Percentiles rank a stretch among this genome's conserved stretches.
phyloP scores from a whole-genome alignment of 1,139 yeast species.

The Magnusiomyces magnusii region DNA sequence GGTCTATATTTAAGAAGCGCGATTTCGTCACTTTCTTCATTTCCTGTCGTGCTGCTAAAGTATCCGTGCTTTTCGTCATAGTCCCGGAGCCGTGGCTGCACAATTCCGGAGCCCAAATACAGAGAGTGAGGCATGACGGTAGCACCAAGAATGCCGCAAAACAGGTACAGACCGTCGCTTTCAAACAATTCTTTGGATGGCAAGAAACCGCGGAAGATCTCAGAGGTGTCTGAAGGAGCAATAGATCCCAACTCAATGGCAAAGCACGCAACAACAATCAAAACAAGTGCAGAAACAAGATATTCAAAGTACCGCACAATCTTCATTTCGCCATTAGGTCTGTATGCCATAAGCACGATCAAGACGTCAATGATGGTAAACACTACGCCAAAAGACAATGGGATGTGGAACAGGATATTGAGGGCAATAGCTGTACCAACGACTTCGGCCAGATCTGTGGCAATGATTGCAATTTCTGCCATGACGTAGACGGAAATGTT shows the following conservation, averaged over 20 bases:
- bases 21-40: slow-evolving; percentile 30
- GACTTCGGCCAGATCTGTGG: slow-evolving; percentile 83
- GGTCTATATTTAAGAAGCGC: slow-evolving; percentile 37
- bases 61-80: slow-evolving; percentile 39
- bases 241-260: slow-evolving; percentile 54
- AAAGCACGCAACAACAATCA: slow-evolving; percentile 65
- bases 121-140: slow-evolving; percentile 80
- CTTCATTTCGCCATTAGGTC: slow-evolving; percentile 58
- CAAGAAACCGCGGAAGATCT: slow-evolving; percentile 59
- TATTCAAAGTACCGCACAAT: slow-evolving; percentile 61
- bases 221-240: slow-evolving; percentile 42
- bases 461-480: slow-evolving; percentile 74
- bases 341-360: slow-evolving; percentile 64
- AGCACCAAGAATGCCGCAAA: slow-evolving; percentile 73
- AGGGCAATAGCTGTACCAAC: slow-evolving; percentile 83
- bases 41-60: slow-evolving; percentile 28
- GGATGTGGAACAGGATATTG: slow-evolving; percentile 58
- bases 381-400: slow-evolving; percentile 71
- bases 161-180: slow-evolving; percentile 59
- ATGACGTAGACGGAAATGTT: slow-evolving; percentile 52
- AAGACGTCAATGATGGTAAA: slow-evolving; percentile 67
- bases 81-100: slow-evolving; percentile 61
- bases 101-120: slow-evolving; percentile 68
- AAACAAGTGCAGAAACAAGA: slow-evolving; percentile 57
- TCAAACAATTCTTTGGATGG: slow-evolving; percentile 60